Conservation (phyloP, 2,329 filamentous ascomycete genomes). For the Hymenoscyphus scutula region DNA sequence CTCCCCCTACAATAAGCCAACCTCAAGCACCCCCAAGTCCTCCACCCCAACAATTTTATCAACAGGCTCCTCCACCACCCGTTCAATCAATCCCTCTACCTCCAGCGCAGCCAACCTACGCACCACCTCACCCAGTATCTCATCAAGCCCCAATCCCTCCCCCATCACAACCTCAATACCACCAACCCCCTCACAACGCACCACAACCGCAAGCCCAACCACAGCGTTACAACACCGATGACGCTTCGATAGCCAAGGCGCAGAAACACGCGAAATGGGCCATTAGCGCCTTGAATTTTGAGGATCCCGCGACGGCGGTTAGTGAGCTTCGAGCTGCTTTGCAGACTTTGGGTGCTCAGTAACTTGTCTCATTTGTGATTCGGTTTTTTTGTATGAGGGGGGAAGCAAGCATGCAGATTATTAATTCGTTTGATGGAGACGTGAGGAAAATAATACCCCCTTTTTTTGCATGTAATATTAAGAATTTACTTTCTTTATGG, state of each 20-base stretch:
- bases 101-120: constrained; percentile 15
- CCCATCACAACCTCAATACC: constrained; percentile 11
- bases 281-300: constrained; percentile 93
- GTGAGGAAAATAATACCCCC: too few species aligned
- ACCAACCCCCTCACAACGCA: constrained; percentile 25
- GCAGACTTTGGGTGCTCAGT: constrained; percentile 33
- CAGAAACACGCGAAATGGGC: constrained; percentile 98
- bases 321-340: constrained; percentile 78
- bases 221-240: constrained; percentile 56
- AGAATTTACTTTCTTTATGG: neutral
- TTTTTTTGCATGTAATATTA: neutral
- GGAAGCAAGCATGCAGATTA: too few species aligned
- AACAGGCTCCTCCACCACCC: constrained; percentile 24
- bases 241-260: constrained; percentile 69
- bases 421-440: too few species aligned
- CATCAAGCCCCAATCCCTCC: constrained; percentile 24
- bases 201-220: constrained; percentile 25
- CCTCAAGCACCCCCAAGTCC: constrained; percentile 11
- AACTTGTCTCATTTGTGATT: too few species aligned
- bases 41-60: constrained; percentile 39
- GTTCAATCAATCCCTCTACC: constrained; percentile 23
- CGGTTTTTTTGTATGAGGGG: too few species aligned
- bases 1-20: constrained; percentile 31
- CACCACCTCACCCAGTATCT: constrained; percentile 15
- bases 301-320: constrained; percentile 88